Percentiles rank a stretch among this genome's conserved stretches.
phyloP scores from a whole-genome alignment of 768 basidiomycete species.

The Rossbeevera mucosa region DNA sequence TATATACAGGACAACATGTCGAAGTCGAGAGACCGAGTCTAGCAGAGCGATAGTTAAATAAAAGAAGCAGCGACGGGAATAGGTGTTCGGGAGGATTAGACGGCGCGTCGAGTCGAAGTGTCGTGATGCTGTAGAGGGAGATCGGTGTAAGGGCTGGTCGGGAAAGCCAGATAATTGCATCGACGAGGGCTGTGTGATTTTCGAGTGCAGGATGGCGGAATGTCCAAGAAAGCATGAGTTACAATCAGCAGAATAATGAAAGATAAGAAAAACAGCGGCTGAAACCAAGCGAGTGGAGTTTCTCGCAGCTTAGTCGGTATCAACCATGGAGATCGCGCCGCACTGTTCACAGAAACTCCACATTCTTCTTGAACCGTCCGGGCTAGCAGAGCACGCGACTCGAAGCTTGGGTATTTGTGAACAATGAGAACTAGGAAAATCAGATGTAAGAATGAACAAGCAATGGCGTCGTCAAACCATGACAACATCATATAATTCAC shows the following conservation, averaged over 20 bases:
- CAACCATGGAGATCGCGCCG: constrained; percentile 85
- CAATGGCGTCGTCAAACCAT: constrained; percentile 11
- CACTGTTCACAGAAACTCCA: constrained; percentile 88
- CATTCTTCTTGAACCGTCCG: constrained; percentile 68
- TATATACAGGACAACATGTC: constrained; percentile 30
- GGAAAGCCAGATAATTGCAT: constrained; percentile 19
- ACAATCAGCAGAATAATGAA: constrained; percentile 31
- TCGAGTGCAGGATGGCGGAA: constrained; percentile 19
- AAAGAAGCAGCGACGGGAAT: constrained; percentile 15
- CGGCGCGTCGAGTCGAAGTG: constrained; percentile 22
- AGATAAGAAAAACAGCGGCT: constrained; percentile 21
- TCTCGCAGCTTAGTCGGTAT: constrained; percentile 48
- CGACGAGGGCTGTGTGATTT: constrained; percentile 23
- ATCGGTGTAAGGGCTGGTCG: constrained; percentile 10
- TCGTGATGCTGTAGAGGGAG: constrained; percentile 13
- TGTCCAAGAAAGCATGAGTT: constrained; percentile 25
- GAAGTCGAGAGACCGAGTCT: constrained; percentile 14
- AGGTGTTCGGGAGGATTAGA: constrained; percentile 16
- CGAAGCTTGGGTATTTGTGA: constrained; percentile 81
- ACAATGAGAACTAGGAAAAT: constrained; percentile 50
- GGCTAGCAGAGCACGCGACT: constrained; percentile 67
- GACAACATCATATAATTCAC: constrained; percentile 18
- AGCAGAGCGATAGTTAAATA: constrained; percentile 20
- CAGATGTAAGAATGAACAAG: constrained; percentile 8
- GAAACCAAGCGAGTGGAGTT: constrained; percentile 2